Conservation (phyloP, 1,139 yeast species). For the Candida mesenterica region DNA sequence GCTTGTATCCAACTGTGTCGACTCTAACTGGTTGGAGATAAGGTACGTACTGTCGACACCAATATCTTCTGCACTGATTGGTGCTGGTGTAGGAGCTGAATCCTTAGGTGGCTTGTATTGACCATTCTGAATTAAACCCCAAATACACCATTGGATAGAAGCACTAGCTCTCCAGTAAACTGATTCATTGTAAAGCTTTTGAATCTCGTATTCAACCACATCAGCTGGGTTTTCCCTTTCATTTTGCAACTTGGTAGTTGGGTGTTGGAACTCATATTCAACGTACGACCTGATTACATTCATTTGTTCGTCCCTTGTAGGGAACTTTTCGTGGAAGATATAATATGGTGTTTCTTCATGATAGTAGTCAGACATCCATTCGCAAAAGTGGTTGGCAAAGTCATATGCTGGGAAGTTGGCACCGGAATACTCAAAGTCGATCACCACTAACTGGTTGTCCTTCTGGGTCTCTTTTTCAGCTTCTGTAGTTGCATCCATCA, state of each 20-base stretch:
- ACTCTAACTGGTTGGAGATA: constrained; percentile 36
- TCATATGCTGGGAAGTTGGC: constrained; percentile 91
- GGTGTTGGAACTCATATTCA: constrained; percentile 47
- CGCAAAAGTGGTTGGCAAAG: constrained; percentile 83
- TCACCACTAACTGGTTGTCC: constrained; percentile 82
- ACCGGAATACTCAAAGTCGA: constrained; percentile 95
- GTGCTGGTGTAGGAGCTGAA: constrained; percentile 7
- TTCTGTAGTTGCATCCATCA: constrained; percentile 36
- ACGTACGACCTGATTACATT: constrained; percentile 76
- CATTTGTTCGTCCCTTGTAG: constrained; percentile 63
- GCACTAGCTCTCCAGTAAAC: constrained; percentile 80
- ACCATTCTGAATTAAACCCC: constrained; percentile 87
- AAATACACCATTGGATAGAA: constrained; percentile 78
- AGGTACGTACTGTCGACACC: constrained; percentile 42
- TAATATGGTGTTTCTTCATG: constrained; percentile 60
- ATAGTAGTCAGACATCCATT: constrained; percentile 96
- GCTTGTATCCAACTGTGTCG: constrained; percentile 25
- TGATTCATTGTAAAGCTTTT: constrained; percentile 59
- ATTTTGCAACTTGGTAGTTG: constrained; percentile 22
- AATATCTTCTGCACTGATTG: constrained; percentile 17
- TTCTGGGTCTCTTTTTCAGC: constrained; percentile 23
- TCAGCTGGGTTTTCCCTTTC: constrained; percentile 22
- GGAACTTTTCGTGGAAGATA: constrained; percentile 58
- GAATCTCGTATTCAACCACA: constrained; percentile 50
- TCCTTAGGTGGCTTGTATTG: constrained; percentile 23